Evolutionary conservation across 495 filamentous ascomycete species (phyloP).

Genomic region (Aspergillus sclerotioniger): DNA sequence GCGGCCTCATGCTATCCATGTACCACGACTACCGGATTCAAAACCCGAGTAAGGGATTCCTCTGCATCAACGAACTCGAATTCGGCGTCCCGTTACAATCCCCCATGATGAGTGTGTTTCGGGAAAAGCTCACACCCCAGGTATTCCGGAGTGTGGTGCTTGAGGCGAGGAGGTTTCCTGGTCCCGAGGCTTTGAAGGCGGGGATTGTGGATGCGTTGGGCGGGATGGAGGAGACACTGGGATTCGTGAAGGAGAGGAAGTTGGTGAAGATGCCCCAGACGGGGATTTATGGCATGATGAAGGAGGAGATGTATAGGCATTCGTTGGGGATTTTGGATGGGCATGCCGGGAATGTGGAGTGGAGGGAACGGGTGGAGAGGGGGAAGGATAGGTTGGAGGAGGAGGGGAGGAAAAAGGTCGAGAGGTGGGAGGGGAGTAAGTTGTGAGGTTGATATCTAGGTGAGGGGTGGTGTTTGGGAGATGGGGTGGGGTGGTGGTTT

Average conservation of each 20-base stretch:
- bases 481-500: not conserved
- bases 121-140: conserved; percentile 55
- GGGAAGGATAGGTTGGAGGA: conserved; percentile 26
- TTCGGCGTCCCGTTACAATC: conserved; percentile 69
- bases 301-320: conserved; percentile 70
- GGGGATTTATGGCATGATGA: conserved; percentile 65
- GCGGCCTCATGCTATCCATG: conserved; percentile 77
- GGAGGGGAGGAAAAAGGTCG: conserved; percentile 25
- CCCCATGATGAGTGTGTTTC: conserved; percentile 71
- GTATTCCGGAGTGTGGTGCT: conserved; percentile 64
- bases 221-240: conserved; percentile 56
- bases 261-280: conserved; percentile 58
- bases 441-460: too few species aligned
- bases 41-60: conserved; percentile 63
- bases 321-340: conserved; percentile 52
- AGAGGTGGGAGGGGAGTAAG: conserved; percentile 42
- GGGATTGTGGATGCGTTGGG: conserved; percentile 70
- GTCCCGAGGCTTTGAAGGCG: conserved; percentile 54
- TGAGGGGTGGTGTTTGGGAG: conserved; percentile 47
- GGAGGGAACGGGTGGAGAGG: conserved; percentile 37
- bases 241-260: conserved; percentile 52
- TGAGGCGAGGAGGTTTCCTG: conserved; percentile 65
- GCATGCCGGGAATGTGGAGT: conserved; percentile 43
- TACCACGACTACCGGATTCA: conserved; percentile 80
- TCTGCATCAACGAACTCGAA: conserved; percentile 77